These are phyloP conservation scores for Eucalyptus microcorys DNA, from an alignment of 345 rosid species.

Conservation along the genomic window DNA sequence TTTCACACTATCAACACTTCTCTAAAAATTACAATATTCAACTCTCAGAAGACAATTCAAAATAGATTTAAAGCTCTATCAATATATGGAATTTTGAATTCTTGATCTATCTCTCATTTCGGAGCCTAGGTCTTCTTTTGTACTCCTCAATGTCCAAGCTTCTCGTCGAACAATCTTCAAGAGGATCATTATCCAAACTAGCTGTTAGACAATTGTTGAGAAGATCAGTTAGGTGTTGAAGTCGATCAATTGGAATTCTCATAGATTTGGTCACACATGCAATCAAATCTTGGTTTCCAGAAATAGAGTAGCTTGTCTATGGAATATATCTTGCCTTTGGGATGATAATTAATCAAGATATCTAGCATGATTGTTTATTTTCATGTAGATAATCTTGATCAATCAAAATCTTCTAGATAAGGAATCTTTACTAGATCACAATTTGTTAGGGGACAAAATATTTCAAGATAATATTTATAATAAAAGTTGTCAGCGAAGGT, in stretches of 20 bases:
- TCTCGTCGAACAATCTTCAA: fast-evolving
- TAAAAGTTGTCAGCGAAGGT: background rate
- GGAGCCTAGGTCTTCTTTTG: background rate
- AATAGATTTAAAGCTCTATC: background rate
- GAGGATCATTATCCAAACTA: background rate
- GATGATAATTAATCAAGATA: background rate
- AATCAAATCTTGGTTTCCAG: background rate
- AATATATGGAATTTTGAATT: background rate
- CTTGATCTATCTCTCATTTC: background rate
- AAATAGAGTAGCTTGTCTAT: background rate
- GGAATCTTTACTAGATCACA: background rate
- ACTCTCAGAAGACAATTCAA: background rate
- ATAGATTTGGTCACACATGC: background rate
- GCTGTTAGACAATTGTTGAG: background rate
- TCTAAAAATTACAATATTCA: background rate
- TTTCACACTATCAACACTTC: background rate
- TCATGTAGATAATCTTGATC: background rate
- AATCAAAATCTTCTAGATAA: background rate
- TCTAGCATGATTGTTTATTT: background rate
- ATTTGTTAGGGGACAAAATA: background rate
- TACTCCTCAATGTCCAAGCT: background rate
- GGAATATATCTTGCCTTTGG: background rate
- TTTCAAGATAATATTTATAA: background rate
- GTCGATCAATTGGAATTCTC: background rate
- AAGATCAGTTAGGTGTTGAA: background rate